Conservation (phyloP, 306 rosid species). For the Cicer bijugum region DNA sequence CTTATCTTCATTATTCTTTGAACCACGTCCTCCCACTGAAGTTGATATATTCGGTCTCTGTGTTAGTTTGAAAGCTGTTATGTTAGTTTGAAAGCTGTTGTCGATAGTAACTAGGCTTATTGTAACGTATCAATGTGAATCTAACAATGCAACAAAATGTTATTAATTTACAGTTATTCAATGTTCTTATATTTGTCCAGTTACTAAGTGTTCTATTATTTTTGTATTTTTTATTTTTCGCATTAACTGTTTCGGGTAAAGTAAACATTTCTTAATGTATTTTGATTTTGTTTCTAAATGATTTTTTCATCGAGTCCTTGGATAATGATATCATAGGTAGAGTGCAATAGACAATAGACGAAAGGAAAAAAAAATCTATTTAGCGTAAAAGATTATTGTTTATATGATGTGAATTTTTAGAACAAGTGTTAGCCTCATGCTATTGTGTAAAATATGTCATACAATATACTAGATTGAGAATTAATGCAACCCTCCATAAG, state of each 20-base stretch:
- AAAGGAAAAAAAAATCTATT: neutral
- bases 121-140: too few species aligned
- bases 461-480: neutral
- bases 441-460: neutral
- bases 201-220: neutral
- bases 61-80: too few species aligned
- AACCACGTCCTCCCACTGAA: too few species aligned
- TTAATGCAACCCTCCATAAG: neutral
- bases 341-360: conserved; percentile 8
- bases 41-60: too few species aligned
- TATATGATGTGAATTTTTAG: neutral
- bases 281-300: conserved; percentile 15
- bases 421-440: neutral
- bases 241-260: conserved; percentile 9
- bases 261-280: neutral
- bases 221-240: conserved; percentile 11
- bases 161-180: too few species aligned
- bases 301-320: conserved; percentile 15
- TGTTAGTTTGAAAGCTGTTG: too few species aligned
- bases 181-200: too few species aligned
- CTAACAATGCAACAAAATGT: too few species aligned
- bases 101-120: too few species aligned
- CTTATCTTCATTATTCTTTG: too few species aligned
- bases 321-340: conserved; percentile 3
- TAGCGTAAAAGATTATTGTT: neutral